Conservation (phyloP, 495 filamentous ascomycete genomes). For the Parathielavia appendiculata region DNA sequence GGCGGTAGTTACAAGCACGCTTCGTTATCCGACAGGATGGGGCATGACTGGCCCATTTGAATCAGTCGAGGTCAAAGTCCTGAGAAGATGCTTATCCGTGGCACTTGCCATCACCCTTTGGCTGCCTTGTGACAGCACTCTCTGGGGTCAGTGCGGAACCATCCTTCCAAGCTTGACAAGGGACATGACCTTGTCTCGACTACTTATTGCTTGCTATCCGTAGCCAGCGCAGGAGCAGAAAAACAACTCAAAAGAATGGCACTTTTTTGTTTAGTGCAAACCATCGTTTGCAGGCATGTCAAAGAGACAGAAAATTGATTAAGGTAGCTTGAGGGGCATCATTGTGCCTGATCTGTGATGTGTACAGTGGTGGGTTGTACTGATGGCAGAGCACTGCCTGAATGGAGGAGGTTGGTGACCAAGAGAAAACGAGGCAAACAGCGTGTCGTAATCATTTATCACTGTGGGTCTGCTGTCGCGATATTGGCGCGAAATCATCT, state of each 20-base stretch:
- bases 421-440: slow-evolving; percentile 18
- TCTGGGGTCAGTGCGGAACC: slow-evolving; percentile 4
- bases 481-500: slow-evolving; percentile 33
- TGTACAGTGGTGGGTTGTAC: neutral
- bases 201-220: neutral
- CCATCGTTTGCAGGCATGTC: no score
- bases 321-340: neutral
- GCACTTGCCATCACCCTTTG: neutral
- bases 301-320: no score
- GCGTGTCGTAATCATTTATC: slow-evolving; percentile 28
- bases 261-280: no score
- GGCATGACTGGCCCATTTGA: no score
- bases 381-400: neutral
- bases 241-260: no score
- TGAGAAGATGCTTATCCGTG: no score
- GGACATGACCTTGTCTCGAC: neutral
- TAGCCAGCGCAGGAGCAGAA: neutral
- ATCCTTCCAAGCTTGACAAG: neutral
- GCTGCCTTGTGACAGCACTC: neutral
- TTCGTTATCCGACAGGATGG: no score
- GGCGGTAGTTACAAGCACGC: neutral
- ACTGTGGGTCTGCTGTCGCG: slow-evolving; percentile 26
- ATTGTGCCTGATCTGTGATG: neutral
- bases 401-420: slow-evolving; percentile 11
- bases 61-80: neutral